Conservation (phyloP, 257 asterid genomes). For the Lycium ferocissimum region DNA sequence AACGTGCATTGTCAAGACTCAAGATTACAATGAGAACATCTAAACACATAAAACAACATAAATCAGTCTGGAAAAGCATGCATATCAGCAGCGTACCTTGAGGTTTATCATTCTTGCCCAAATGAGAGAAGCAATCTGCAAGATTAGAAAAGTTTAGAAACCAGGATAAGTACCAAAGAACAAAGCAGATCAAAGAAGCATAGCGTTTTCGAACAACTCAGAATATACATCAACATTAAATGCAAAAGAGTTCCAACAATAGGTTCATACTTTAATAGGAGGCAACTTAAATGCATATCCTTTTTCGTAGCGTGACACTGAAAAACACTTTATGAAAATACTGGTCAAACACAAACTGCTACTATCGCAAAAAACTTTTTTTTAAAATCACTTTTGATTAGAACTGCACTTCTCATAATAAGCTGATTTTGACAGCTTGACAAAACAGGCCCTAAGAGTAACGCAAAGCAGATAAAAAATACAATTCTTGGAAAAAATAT, state of each 20-base stretch:
- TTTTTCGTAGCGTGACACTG: neutral
- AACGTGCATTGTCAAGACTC: neutral
- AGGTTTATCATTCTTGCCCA: slow-evolving; percentile 52
- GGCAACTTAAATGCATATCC: neutral
- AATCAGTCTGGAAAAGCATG: slow-evolving; percentile 28
- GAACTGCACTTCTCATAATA: neutral
- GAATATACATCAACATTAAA: neutral
- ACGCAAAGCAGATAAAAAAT: neutral
- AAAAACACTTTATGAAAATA: neutral
- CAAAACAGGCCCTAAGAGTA: neutral
- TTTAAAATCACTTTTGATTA: neutral
- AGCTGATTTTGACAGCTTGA: neutral
- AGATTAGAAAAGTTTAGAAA: slow-evolving; percentile 32
- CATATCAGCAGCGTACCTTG: slow-evolving; percentile 50
- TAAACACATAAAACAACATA: neutral
- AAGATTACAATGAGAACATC: neutral
- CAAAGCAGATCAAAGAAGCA: neutral
- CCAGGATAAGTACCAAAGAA: slow-evolving; percentile 1
- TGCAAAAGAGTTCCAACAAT: neutral
- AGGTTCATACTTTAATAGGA: neutral
- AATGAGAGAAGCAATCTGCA: slow-evolving; percentile 83
- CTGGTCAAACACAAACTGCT: neutral
- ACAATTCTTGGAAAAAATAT: neutral
- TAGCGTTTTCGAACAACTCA: neutral
- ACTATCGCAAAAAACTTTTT: too few relatives aligned